These are phyloP conservation scores for Nannochloropsis oceanica DNA, from an alignment of 108 stramenopile species.

Conservation along the genomic window DNA sequence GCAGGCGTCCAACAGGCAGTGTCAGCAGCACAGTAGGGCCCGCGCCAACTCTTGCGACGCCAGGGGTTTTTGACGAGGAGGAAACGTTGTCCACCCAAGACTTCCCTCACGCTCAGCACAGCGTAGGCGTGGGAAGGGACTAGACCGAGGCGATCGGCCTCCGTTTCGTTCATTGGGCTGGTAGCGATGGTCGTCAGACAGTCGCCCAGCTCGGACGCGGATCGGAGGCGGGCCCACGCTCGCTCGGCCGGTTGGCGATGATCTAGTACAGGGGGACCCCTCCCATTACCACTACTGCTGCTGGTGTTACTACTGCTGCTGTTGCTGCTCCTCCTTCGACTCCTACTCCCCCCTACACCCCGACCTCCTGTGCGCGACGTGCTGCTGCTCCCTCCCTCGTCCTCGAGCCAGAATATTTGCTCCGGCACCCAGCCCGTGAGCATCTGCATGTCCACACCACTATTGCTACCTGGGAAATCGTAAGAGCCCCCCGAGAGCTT, in stretches of 20 bases:
- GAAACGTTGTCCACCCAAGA: slow-evolving; percentile 36
- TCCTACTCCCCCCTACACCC: not conserved
- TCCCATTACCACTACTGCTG: not conserved
- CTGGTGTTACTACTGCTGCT: not conserved
- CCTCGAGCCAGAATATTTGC: slow-evolving; percentile 50
- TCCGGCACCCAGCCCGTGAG: slow-evolving; percentile 90
- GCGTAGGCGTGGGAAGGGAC: slow-evolving; percentile 82
- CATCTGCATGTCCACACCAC: slow-evolving; percentile 67
- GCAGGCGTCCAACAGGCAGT: slow-evolving; percentile 23
- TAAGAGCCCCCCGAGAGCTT: slow-evolving; percentile 68
- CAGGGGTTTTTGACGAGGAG: slow-evolving; percentile 83
- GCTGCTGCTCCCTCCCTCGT: slow-evolving; percentile 39
- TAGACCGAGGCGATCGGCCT: slow-evolving; percentile 57
- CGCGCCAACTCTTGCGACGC: slow-evolving; percentile 42
- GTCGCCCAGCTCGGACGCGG: slow-evolving; percentile 59
- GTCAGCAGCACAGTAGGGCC: slow-evolving; percentile 22
- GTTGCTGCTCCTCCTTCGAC: not conserved
- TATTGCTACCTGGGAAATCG: slow-evolving; percentile 78
- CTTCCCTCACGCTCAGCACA: slow-evolving; percentile 52
- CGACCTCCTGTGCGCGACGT: slow-evolving; percentile 40
- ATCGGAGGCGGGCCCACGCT: slow-evolving; percentile 58
- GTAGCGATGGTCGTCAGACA: slow-evolving; percentile 69
- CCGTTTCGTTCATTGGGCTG: slow-evolving; percentile 33
- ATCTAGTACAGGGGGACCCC: not conserved
- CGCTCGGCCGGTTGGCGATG: slow-evolving; percentile 41